Evolutionary conservation across 2,329 filamentous ascomycete genomes (phyloP).

Genomic region (Amauroascus verrucosus): DNA sequence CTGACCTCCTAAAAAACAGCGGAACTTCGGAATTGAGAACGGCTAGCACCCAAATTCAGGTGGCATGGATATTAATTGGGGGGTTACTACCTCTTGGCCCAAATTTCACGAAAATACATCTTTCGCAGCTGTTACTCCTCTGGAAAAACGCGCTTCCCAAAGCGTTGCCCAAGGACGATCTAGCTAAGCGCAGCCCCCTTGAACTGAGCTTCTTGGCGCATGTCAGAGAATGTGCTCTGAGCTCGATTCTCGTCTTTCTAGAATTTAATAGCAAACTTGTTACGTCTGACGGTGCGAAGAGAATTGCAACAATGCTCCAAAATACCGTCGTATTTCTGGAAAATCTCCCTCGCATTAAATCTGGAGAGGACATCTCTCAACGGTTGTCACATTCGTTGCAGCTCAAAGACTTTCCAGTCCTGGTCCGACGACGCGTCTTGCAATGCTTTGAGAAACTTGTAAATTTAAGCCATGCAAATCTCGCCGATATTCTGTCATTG

Average conservation of each 20-base stretch:
- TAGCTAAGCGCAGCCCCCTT: conserved; percentile 67
- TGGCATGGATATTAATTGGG: conserved; percentile 94
- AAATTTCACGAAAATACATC: conserved; percentile 97
- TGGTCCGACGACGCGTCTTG: conserved; percentile 84
- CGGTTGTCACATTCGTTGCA: conserved; percentile 76
- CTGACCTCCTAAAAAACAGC: conserved; percentile 82
- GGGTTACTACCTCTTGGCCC: conserved; percentile 93
- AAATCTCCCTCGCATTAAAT: conserved; percentile 71
- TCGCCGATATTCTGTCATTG: conserved; percentile 75
- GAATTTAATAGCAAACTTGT: conserved; percentile 86
- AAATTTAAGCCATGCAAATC: conserved; percentile 73
- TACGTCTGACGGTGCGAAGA: conserved; percentile 86
- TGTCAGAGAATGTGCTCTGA: conserved; percentile 85
- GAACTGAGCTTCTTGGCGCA: conserved; percentile 91
- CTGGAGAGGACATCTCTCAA: conserved; percentile 75
- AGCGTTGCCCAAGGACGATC: conserved; percentile 85
- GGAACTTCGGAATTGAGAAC: conserved; percentile 81
- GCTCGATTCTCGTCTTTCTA: conserved; percentile 82
- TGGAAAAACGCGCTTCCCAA: conserved; percentile 98
- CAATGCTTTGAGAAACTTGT: conserved; percentile 92
- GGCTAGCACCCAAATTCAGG: conserved; percentile 89
- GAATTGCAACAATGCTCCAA: conserved; percentile 87
- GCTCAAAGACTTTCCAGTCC: conserved; percentile 77
- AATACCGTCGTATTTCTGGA: conserved; percentile 87
- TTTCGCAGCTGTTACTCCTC: conserved; percentile 81